phyloP scores from a whole-genome alignment of 2,329 filamentous ascomycete genomes.

The Monilinia fructigena region DNA sequence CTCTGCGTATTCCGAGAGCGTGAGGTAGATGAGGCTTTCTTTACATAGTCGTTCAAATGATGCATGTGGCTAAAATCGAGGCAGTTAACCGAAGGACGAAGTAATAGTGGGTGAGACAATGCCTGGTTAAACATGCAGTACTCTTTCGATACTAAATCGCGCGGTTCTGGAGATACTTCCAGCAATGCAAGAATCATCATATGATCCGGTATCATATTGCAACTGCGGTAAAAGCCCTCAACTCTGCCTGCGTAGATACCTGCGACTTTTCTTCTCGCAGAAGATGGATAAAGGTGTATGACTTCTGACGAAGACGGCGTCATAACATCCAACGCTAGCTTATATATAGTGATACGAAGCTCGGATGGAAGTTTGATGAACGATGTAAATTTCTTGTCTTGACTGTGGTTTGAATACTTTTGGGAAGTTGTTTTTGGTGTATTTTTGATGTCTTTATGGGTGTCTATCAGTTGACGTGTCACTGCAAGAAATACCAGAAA shows the following conservation, averaged over 20 bases:
- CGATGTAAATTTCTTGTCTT: too few relatives aligned
- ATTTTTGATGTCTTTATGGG: too few relatives aligned
- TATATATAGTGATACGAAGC: background rate
- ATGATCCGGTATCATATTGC: background rate
- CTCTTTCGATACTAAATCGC: background rate
- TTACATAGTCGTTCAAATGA: background rate
- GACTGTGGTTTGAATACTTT: fast-evolving
- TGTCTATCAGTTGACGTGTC: background rate
- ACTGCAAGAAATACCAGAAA: background rate
- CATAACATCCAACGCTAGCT: background rate
- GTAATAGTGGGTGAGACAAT: background rate
- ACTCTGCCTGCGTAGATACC: background rate
- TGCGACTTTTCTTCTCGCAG: background rate
- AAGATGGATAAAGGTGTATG: background rate
- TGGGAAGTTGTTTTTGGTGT: background rate
- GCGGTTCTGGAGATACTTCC: background rate
- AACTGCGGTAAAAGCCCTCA: too few relatives aligned
- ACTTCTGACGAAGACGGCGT: too few relatives aligned
- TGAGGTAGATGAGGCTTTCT: too few relatives aligned
- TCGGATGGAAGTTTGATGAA: background rate
- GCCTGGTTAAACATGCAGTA: background rate
- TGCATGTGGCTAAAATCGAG: background rate
- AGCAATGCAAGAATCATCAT: background rate
- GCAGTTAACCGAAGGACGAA: background rate
- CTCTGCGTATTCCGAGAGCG: too few relatives aligned